Conservation (phyloP, 1,284 basidiomycete species). For the Cryptococcus maquisensis region DNA sequence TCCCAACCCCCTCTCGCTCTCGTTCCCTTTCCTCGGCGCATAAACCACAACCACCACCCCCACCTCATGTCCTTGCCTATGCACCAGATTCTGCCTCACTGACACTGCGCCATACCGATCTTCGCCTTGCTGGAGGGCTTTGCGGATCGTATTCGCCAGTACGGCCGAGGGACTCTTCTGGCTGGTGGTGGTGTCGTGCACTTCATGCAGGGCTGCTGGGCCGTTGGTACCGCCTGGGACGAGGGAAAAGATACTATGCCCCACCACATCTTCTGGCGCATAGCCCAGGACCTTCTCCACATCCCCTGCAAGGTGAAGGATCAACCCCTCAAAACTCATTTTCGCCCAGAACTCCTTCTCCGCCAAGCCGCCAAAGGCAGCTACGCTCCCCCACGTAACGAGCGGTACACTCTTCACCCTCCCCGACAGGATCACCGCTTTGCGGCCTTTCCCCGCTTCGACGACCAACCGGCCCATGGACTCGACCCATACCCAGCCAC, state of each 20-base stretch:
- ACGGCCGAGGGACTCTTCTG: slow-evolving; percentile 24
- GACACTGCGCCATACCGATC: slow-evolving; percentile 17
- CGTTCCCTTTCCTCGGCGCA: slow-evolving; percentile 13
- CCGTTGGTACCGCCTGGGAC: slow-evolving; percentile 36
- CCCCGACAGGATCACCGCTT: slow-evolving; percentile 78
- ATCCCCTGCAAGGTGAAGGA: slow-evolving; percentile 35
- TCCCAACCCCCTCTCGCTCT: neutral
- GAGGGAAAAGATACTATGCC: slow-evolving; percentile 40
- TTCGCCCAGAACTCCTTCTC: slow-evolving; percentile 42
- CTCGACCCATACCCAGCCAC: slow-evolving; percentile 77
- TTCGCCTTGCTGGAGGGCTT: slow-evolving; percentile 14
- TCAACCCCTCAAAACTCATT: slow-evolving; percentile 41
- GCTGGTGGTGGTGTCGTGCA: slow-evolving; percentile 15
- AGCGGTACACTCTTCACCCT: slow-evolving; percentile 64
- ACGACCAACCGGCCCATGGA: slow-evolving; percentile 76
- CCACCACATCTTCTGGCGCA: slow-evolving; percentile 34
- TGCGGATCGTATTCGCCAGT: slow-evolving; percentile 23
- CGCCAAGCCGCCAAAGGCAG: slow-evolving; percentile 53
- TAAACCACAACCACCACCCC: slow-evolving; percentile 39
- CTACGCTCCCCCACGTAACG: slow-evolving; percentile 60
- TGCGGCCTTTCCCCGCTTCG: slow-evolving; percentile 83
- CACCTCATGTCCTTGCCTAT: slow-evolving; percentile 20
- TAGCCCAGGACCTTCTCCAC: slow-evolving; percentile 33
- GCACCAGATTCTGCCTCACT: slow-evolving; percentile 28
- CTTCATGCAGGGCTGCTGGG: slow-evolving; percentile 13